A percentile compares a stretch with the other conserved stretches of the same genome.
Evolutionary conservation across 345 rosid species (phyloP).

Genomic region (Hibiscus mutabilis): DNA sequence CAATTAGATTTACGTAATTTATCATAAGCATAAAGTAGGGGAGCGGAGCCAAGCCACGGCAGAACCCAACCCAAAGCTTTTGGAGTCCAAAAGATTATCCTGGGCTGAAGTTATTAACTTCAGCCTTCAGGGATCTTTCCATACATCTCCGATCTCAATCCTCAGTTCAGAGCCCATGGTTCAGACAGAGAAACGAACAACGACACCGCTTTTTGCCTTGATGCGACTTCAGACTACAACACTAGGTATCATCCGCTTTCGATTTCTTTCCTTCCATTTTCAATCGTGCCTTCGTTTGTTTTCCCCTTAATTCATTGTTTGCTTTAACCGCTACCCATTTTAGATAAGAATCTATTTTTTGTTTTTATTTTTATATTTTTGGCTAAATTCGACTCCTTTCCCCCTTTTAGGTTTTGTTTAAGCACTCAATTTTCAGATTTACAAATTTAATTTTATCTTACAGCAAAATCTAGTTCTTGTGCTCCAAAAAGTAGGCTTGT

Average conservation of each 20-base stretch:
- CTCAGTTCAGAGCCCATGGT: not conserved
- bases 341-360: not conserved
- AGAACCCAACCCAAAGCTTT: not conserved
- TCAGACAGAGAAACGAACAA: too few species aligned
- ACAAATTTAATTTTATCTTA: not conserved
- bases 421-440: not conserved
- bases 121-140: not conserved
- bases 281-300: not conserved
- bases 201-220: too few species aligned
- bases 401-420: not conserved
- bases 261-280: not conserved
- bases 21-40: too few species aligned
- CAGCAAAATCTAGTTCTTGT: not conserved
- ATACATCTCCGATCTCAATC: not conserved
- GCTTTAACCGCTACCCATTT: not conserved
- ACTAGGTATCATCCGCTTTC: not conserved
- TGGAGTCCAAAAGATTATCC: not conserved
- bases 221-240: not conserved
- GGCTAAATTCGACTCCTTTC: not conserved
- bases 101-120: not conserved
- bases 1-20: too few species aligned
- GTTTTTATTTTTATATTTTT: not conserved
- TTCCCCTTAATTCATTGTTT: not conserved
- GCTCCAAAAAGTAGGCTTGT: not conserved
- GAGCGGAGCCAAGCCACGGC: too few species aligned